Percentiles rank a stretch among this genome's conserved stretches.
phyloP scores from a whole-genome alignment of 2,329 filamentous ascomycete species.

The Colletotrichum theobromicola region DNA sequence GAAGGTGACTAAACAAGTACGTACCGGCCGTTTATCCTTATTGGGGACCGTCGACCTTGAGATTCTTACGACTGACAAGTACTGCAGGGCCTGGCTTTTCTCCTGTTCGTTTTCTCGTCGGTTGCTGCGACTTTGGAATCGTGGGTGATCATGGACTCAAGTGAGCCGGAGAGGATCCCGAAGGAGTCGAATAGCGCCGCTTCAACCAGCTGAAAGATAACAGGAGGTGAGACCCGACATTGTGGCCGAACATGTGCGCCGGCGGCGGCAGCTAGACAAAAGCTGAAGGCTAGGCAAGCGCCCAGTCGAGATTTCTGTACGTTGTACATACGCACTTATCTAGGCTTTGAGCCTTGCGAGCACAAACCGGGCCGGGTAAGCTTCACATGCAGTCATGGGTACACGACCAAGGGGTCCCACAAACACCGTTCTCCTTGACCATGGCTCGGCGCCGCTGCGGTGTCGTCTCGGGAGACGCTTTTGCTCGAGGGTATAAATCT shows the following conservation, averaged over 20 bases:
- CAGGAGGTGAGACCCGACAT: background rate
- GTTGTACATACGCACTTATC: background rate
- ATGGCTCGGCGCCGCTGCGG: conserved; percentile 5
- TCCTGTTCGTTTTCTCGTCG: background rate
- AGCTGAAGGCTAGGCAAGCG: background rate
- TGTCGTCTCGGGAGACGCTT: background rate
- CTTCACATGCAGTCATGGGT: conserved; percentile 15
- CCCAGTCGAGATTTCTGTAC: background rate
- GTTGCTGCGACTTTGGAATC: background rate
- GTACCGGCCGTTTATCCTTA: background rate
- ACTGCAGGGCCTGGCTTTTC: background rate
- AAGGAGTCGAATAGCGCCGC: background rate
- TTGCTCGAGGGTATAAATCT: conserved; percentile 10
- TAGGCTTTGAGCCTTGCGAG: conserved; percentile 6
- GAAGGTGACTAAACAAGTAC: conserved; percentile 18
- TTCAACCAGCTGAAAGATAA: background rate
- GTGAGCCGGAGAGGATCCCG: background rate
- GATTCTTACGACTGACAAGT: background rate
- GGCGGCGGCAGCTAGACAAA: conserved; percentile 4
- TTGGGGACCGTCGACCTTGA: background rate
- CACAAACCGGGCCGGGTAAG: background rate
- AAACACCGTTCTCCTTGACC: background rate
- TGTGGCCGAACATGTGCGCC: background rate
- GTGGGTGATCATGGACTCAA: background rate
- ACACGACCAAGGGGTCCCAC: background rate